phyloP scores from a whole-genome alignment of 495 filamentous ascomycete genomes.

The Penicillium pancosmium region DNA sequence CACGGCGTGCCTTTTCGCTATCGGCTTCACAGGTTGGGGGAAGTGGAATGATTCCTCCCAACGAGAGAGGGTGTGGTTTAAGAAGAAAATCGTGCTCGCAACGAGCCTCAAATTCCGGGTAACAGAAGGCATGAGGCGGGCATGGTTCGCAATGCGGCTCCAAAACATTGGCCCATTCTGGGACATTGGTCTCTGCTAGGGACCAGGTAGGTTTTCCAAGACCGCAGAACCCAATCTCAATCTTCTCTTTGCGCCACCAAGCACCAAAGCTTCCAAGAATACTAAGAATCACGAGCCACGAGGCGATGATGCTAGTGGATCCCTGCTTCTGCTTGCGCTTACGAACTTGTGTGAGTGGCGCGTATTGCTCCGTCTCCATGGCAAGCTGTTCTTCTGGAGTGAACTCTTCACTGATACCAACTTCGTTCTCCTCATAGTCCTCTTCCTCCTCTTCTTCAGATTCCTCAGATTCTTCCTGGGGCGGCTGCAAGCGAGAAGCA shows the following conservation, averaged over 20 bases:
- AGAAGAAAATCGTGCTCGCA: conserved; percentile 90
- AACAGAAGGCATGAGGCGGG: conserved; percentile 89
- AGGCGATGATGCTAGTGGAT: conserved; percentile 48
- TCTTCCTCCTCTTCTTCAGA: conserved; percentile 43
- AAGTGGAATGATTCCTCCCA: conserved; percentile 80
- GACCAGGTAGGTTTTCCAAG: conserved; percentile 68
- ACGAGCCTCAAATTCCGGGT: conserved; percentile 67
- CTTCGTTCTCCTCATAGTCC: conserved; percentile 44
- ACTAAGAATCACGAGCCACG: conserved; percentile 67
- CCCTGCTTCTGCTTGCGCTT: conserved; percentile 38
- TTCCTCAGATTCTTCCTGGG: conserved; percentile 35
- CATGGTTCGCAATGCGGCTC: conserved; percentile 90
- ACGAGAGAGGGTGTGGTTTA: conserved; percentile 77
- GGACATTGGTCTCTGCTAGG: conserved; percentile 55
- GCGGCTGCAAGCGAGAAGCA: conserved; percentile 26
- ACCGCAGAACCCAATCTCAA: conserved; percentile 92
- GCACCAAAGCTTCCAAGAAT: conserved; percentile 71
- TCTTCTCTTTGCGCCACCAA: conserved; percentile 92
- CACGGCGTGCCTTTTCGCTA: conserved; percentile 83
- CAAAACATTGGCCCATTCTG: conserved; percentile 66
- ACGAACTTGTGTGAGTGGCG: conserved; percentile 34
- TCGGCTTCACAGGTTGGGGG: conserved; percentile 95
- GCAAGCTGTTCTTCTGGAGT: conserved; percentile 87
- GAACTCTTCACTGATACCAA: conserved; percentile 84
- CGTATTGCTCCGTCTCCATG: conserved; percentile 56